A percentile compares a stretch with the other conserved stretches of the same genome.
Conservation (phyloP, 345 rosid species). For the Eucalyptus erythrocorys region DNA sequence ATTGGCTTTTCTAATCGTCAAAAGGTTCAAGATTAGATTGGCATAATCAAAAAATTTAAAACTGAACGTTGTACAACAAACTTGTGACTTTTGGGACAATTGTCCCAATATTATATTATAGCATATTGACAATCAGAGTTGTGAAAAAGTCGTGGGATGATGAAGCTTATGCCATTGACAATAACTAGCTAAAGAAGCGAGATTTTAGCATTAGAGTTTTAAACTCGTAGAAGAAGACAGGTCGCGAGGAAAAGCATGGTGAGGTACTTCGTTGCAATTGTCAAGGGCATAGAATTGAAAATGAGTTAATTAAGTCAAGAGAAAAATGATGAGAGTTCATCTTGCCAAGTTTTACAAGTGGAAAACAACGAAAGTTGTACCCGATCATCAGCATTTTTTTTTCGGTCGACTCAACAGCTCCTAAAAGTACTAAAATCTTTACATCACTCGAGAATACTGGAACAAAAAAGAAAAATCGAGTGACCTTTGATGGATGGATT, state of each 20-base stretch:
- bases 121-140: neutral
- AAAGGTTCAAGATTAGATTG: rapidly evolving
- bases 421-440: neutral
- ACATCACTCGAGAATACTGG: neutral
- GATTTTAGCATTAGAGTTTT: neutral
- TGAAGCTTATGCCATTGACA: neutral
- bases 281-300: neutral
- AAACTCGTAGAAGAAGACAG: neutral
- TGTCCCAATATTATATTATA: neutral
- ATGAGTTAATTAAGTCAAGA: neutral
- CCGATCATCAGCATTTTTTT: neutral
- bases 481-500: neutral
- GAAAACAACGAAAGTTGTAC: neutral
- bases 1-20: no score
- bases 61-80: rapidly evolving
- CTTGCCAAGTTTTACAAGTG: neutral
- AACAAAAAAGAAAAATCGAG: neutral
- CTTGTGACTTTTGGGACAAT: neutral
- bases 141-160: neutral
- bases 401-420: neutral
- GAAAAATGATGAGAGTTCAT: neutral
- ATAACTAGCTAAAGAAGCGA: neutral
- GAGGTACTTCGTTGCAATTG: neutral
- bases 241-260: neutral
- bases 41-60: neutral